phyloP scores from a whole-genome alignment of 2,329 filamentous ascomycete species.

The Pleomassaria siparia region DNA sequence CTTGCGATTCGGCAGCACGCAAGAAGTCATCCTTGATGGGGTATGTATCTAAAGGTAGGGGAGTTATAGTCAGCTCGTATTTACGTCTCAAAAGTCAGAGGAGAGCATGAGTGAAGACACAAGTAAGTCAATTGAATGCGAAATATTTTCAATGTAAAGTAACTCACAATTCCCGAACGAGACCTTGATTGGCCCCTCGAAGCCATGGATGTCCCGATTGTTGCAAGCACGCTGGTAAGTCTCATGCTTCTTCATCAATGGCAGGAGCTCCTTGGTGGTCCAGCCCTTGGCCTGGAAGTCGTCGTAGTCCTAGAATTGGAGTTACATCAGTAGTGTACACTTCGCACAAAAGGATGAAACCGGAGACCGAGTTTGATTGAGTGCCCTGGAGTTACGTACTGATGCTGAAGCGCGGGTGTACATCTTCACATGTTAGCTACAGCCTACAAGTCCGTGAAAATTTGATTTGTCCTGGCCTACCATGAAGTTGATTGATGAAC shows the following conservation, averaged over 20 bases:
- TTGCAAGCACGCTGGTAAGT: conserved; percentile 52
- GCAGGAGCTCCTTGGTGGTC: conserved; percentile 73
- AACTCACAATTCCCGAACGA: conserved; percentile 1
- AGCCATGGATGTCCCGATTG: conserved; percentile 69
- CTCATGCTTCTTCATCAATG: conserved; percentile 79
- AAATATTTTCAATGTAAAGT: too few relatives aligned
- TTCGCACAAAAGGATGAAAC: too few relatives aligned
- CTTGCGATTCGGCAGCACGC: conserved; percentile 70
- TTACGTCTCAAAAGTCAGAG: too few relatives aligned
- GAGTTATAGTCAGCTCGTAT: conserved; percentile 80
- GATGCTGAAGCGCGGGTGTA: conserved; percentile 72
- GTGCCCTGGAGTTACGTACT: too few relatives aligned
- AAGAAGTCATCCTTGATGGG: conserved; percentile 82
- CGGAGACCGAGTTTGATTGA: too few relatives aligned
- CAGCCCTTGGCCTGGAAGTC: conserved; percentile 81
- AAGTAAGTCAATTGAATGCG: too few relatives aligned
- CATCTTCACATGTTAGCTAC: conserved; percentile 53
- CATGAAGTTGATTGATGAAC: conserved; percentile 78
- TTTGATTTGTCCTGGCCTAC: conserved; percentile 38
- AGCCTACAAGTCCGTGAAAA: not conserved
- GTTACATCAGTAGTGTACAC: too few relatives aligned
- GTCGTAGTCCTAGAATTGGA: conserved; percentile 75
- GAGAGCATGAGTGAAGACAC: too few relatives aligned
- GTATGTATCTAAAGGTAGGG: conserved; percentile 78
- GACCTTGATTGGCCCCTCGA: conserved; percentile 71